phyloP scores from a whole-genome alignment of 176 grass and related monocot species.

The Oryza brachyantha region DNA sequence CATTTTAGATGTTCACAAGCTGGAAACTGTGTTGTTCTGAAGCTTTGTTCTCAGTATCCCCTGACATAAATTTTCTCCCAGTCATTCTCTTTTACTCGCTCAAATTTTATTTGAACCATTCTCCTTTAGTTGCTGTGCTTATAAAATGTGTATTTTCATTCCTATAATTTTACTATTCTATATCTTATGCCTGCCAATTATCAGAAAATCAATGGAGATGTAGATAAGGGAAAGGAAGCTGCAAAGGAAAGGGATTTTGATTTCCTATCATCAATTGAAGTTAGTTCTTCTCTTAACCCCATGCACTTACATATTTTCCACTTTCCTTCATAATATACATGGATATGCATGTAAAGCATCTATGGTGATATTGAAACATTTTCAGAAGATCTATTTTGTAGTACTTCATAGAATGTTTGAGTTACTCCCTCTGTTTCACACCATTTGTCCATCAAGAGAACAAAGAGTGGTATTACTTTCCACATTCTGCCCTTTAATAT shows the following conservation, averaged over 20 bases:
- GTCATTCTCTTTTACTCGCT: too few relatives aligned
- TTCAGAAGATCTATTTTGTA: neutral
- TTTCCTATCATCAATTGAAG: constrained; percentile 95
- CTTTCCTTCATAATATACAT: constrained; percentile 18
- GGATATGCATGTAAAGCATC: neutral
- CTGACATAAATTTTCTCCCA: too few relatives aligned
- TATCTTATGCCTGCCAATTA: constrained; percentile 16
- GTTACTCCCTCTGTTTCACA: neutral
- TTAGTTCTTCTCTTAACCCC: constrained; percentile 39
- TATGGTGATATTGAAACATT: constrained; percentile 8
- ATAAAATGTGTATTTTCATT: neutral
- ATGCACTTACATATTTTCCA: constrained; percentile 10
- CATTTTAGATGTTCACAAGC: too few relatives aligned
- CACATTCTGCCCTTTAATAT: neutral
- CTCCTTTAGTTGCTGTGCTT: neutral
- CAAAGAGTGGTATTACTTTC: neutral
- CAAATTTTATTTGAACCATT: neutral
- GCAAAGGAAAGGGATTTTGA: constrained; percentile 84
- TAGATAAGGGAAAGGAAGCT: constrained; percentile 75
- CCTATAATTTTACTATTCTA: constrained; percentile 6
- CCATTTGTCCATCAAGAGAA: neutral
- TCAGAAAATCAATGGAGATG: constrained; percentile 84
- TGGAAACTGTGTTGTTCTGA: too few relatives aligned
- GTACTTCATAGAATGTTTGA: neutral
- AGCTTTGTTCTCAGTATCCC: too few relatives aligned